phyloP scores from a whole-genome alignment of 345 rosid species.

The Lepidium africanum region DNA sequence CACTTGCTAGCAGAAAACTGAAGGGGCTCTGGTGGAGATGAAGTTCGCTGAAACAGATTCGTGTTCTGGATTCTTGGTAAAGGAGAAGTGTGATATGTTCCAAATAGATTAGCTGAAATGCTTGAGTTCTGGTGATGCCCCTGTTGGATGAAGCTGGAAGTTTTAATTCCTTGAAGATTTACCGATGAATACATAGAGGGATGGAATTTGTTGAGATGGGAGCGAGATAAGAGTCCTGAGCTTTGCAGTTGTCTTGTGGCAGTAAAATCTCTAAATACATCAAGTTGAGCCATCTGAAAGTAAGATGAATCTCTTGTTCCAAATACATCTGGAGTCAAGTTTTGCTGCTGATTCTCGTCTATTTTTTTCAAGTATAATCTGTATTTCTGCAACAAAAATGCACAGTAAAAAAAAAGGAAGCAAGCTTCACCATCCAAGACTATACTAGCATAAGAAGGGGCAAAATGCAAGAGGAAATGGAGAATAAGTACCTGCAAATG shows the following conservation, averaged over 20 bases:
- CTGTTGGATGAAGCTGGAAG: constrained; percentile 45
- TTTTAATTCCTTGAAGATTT: constrained; percentile 42
- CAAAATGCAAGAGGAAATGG: not conserved
- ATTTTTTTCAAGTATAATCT: constrained; percentile 75
- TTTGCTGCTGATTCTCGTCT: constrained; percentile 47
- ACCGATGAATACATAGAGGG: constrained; percentile 36
- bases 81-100: constrained; percentile 38
- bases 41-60: constrained; percentile 36
- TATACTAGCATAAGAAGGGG: not conserved
- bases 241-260: constrained; percentile 51
- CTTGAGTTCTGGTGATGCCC: constrained; percentile 37
- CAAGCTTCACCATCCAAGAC: not conserved
- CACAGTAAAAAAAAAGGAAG: not conserved
- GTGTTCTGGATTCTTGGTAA: constrained; percentile 35
- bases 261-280: constrained; percentile 48
- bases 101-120: constrained; percentile 35
- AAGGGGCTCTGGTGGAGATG: constrained; percentile 41
- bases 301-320: constrained; percentile 53
- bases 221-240: constrained; percentile 44
- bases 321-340: constrained; percentile 40
- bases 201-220: constrained; percentile 49
- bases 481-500: constrained; percentile 66
- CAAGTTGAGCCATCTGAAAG: constrained; percentile 43
- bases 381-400: constrained; percentile 53
- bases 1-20: constrained; percentile 41